These are phyloP conservation scores for Coprinopsis cinerea DNA, from an alignment of 768 basidiomycete species.

Conservation along the genomic window DNA sequence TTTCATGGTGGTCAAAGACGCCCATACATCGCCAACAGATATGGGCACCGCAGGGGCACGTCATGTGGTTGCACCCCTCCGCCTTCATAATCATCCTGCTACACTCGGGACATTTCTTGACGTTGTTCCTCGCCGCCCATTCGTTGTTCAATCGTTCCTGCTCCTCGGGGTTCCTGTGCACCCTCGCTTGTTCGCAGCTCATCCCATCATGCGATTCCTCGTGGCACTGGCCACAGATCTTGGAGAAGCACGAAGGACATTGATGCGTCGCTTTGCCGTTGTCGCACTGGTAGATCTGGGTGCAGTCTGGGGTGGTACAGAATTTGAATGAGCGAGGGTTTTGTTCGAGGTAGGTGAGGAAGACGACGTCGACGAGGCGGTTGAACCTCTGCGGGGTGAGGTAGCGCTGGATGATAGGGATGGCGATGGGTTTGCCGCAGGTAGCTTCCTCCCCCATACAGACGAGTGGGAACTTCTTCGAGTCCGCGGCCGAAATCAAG, in stretches of 20 bases:
- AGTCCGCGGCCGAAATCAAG: constrained; percentile 50
- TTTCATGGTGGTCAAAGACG: constrained; percentile 23
- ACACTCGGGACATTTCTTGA: constrained; percentile 46
- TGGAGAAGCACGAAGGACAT: constrained; percentile 61
- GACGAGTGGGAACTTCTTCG: constrained; percentile 57
- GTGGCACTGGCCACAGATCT: constrained; percentile 44
- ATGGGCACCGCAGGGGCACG: constrained; percentile 38
- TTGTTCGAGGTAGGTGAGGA: constrained; percentile 47
- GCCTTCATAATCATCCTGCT: constrained; percentile 40
- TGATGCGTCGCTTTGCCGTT: constrained; percentile 37
- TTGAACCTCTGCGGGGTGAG: constrained; percentile 49
- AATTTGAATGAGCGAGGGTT: constrained; percentile 54
- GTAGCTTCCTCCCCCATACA: constrained; percentile 63
- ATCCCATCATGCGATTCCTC: constrained; percentile 46
- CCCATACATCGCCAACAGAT: constrained; percentile 52
- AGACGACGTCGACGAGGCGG: constrained; percentile 47
- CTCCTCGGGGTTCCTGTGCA: constrained; percentile 29
- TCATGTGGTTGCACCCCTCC: constrained; percentile 52
- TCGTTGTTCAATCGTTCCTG: constrained; percentile 37
- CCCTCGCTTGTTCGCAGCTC: constrained; percentile 36
- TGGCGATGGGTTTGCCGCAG: constrained; percentile 51
- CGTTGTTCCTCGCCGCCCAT: constrained; percentile 33
- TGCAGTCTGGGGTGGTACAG: constrained; percentile 77
- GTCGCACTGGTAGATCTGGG: constrained; percentile 62
- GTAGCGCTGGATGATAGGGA: constrained; percentile 44